Percentiles rank a stretch among this genome's conserved stretches.
Evolutionary conservation across 805 yeast genomes (phyloP).

Genomic region (Sugiyamaella americana): DNA sequence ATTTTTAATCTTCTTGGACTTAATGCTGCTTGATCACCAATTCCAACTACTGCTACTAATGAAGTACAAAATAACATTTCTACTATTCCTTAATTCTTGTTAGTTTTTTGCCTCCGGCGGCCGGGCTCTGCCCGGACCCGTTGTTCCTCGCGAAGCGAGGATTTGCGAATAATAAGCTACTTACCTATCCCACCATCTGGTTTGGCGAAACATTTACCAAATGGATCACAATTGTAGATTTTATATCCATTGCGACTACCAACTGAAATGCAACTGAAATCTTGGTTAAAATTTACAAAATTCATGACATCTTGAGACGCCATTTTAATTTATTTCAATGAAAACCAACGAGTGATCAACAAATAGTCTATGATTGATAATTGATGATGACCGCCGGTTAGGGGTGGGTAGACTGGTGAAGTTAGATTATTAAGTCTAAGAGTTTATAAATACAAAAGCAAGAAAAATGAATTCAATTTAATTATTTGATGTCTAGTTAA

Average conservation of each 20-base stretch:
- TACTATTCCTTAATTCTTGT: slow-evolving; percentile 38
- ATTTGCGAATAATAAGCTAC: neutral
- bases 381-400: no score
- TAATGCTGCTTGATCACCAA: slow-evolving; percentile 57
- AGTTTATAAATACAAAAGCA: no score
- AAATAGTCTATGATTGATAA: no score
- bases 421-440: no score
- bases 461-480: no score
- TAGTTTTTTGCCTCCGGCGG: neutral
- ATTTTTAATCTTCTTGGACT: slow-evolving; percentile 78
- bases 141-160: neutral
- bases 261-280: slow-evolving; percentile 70
- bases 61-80: slow-evolving; percentile 92
- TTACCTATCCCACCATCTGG: slow-evolving; percentile 34
- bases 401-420: no score
- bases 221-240: slow-evolving; percentile 84
- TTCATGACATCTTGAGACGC: slow-evolving; percentile 28
- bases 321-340: neutral
- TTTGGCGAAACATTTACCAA: slow-evolving; percentile 59
- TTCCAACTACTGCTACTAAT: slow-evolving; percentile 74
- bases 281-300: slow-evolving; percentile 80
- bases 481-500: no score
- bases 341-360: no score
- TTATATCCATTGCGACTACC: slow-evolving; percentile 61
- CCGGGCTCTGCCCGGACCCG: neutral